Evolutionary conservation across 2,329 filamentous ascomycete species (phyloP).

Genomic region (Penicillium sp.): DNA sequence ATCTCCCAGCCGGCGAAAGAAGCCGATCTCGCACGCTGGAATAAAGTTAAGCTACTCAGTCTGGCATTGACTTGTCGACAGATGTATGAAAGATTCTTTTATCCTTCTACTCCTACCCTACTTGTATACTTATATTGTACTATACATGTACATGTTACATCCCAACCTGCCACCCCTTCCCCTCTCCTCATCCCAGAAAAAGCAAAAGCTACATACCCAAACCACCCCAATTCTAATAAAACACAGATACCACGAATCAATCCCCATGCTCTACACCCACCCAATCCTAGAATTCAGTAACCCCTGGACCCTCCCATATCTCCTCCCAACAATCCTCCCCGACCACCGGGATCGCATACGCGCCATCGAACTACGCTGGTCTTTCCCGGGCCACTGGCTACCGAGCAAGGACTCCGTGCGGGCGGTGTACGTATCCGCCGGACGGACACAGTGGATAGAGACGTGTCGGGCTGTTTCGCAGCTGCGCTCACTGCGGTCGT

Average conservation of each 20-base stretch:
- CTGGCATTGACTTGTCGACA: slow-evolving; percentile 30
- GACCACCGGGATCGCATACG: slow-evolving; percentile 27
- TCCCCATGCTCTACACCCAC: slow-evolving; percentile 28
- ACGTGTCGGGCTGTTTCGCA: slow-evolving; percentile 25
- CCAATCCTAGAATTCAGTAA: slow-evolving; percentile 35
- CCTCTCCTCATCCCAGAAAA: not conserved
- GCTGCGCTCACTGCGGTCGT: slow-evolving; percentile 24
- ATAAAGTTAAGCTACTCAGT: slow-evolving; percentile 18
- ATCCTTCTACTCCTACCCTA: too few species aligned
- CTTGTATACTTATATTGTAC: not conserved
- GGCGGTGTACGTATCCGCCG: slow-evolving; percentile 31
- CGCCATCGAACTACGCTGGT: slow-evolving; percentile 32
- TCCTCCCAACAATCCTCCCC: slow-evolving; percentile 28
- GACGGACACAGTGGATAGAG: slow-evolving; percentile 32
- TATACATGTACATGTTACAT: not conserved
- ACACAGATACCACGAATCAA: slow-evolving; percentile 31
- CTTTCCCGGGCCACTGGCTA: slow-evolving; percentile 35
- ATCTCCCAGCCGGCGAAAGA: slow-evolving; percentile 24
- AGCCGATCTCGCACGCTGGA: slow-evolving; percentile 5
- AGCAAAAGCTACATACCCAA: not conserved
- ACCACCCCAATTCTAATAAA: not conserved
- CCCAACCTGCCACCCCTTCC: not conserved
- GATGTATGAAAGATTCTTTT: slow-evolving; percentile 19
- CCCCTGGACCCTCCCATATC: slow-evolving; percentile 34
- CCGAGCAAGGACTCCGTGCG: slow-evolving; percentile 36